These are phyloP conservation scores for Berberis vulgaris DNA, from an alignment of 164 flowering plant species.

Conservation along the genomic window DNA sequence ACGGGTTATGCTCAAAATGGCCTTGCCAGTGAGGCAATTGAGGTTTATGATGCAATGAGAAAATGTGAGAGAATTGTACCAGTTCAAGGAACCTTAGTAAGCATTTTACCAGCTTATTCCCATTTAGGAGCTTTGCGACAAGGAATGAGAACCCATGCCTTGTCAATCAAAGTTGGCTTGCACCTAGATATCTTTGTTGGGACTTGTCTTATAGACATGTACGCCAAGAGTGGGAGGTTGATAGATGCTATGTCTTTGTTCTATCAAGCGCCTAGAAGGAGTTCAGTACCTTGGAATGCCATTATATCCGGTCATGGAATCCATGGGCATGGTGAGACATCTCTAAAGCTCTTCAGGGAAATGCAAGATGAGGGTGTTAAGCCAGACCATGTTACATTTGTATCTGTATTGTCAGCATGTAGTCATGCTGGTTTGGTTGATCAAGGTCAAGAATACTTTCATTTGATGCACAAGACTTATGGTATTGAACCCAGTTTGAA, in stretches of 20 bases:
- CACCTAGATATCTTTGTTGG: slow-evolving; percentile 39
- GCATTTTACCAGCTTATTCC: slow-evolving; percentile 54
- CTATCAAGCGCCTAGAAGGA: slow-evolving; percentile 24
- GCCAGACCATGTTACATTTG: too few relatives aligned
- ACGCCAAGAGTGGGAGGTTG: slow-evolving; percentile 56
- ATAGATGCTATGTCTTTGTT: slow-evolving; percentile 41
- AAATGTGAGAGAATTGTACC: slow-evolving; percentile 25
- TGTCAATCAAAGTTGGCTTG: slow-evolving; percentile 24
- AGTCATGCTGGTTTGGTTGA: too few relatives aligned
- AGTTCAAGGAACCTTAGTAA: slow-evolving; percentile 51
- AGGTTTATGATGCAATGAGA: slow-evolving; percentile 29
- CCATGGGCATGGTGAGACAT: slow-evolving; percentile 45
- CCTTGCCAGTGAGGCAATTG: slow-evolving; percentile 50
- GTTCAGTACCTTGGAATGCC: slow-evolving; percentile 54
- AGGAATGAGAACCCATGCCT: slow-evolving; percentile 44
- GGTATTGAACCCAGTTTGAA: too few relatives aligned
- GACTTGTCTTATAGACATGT: slow-evolving; percentile 59
- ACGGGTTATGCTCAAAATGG: slow-evolving; percentile 61
- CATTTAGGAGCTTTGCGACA: slow-evolving; percentile 51
- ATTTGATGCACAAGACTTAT: too few relatives aligned
- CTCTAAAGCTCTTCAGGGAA: slow-evolving; percentile 33
- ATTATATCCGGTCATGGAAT: slow-evolving; percentile 46
- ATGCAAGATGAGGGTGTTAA: slow-evolving; percentile 18
- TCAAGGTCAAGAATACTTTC: too few relatives aligned
- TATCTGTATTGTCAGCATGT: too few relatives aligned